Evolutionary conservation across 169 alveolate genomes (phyloP), one percentile per base, ranked within the genome.

Genomic region (Toxoplasma gondii): DNA sequence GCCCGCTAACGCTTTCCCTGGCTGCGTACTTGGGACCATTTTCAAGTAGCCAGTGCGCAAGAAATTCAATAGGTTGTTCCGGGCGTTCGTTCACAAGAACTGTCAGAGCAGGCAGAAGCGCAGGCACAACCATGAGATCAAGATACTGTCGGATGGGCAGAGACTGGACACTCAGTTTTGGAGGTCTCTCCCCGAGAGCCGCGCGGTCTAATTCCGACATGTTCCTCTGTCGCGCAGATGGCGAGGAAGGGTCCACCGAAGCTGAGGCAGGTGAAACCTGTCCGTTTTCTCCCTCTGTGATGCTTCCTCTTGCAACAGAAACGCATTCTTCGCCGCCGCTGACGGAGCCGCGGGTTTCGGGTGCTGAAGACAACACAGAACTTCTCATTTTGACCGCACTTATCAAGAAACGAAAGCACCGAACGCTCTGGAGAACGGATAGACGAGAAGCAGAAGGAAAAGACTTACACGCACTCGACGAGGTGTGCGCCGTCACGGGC

Each of bases 71-170:
- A 5, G 98, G 98, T 70, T 94, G 94, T 38, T 80, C 91, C 12
- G 98, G 98, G 90, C 98, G 93, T 93, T 96, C 97, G 81, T 86
- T 95, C 43, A 96, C 97, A 16, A 97, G 96, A n/a, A 93, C 96
- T 27, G 97, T 92, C 84, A 97, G 88, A 34, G 98, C 98, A 58
- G 97, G 98, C 83, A 96, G 94, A 29, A 97, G 94, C 31, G 97
- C 93, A 9, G 98, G 98, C 44, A 95, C 97, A n/a, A 97, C 97
- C 64, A 96, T 96, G 88, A 94, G 92, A 39, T 96, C 96, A 64
- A 97, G 88, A 91, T 97, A 97, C 78, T 96, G 97, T 49, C 97
- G 94, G 36, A 96, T 94, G 24, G 90, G 90, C n/a, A 82, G 29
- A 39, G 69, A 78, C 86, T 78, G 86, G 24, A n/a, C 86, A 38